Evolutionary conservation across 192 early-diverging fungal genomes (phyloP), one percentile per base, ranked within the genome.

Genomic region (Gaertneriomyces semiglobifer): DNA sequence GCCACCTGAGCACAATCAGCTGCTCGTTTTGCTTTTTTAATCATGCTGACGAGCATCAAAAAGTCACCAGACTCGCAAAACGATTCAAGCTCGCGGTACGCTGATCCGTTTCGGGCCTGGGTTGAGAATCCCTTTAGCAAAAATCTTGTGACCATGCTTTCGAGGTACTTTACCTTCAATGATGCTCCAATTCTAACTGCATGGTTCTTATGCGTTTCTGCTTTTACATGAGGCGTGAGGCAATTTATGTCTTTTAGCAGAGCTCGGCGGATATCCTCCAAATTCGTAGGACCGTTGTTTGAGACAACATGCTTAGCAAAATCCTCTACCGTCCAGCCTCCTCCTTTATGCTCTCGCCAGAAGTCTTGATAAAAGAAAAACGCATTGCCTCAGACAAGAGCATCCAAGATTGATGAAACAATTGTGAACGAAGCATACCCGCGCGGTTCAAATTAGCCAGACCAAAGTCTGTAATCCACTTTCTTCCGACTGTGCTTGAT

Each of bases 121-220:
- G 47, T 48, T 48, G 47, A 9, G 47, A 48, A 48, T 9, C 9
- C 9, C 47, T 48, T 48, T n/a, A 48, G 47, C 47, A 48, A 48
- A 48, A 48, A n/a, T 48, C 9, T 48, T 9, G n/a, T 11, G 47
- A n/a, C 47, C 47, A n/a, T n/a, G 10, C 47, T 9, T n/a, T n/a
- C 9, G n/a, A 48, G n/a, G 47, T n/a, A 48, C 47, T n/a, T 48
- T 48, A n/a, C 47, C 47, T 48, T 48, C 47, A 48, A 48, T n/a
- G 47, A 9, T 48, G 47, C 47, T n/a, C 47, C 47, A 48, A n/a
- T 48, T 48, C 47, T 48, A 11, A 48, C n/a, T 48, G 47, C 47
- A 48, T 48, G 47, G 47, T 48, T 48, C 47, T 48, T 48, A 48
- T 48, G 47, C n/a, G 47, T 48, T 48, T 48, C 47, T 48, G 47